Conservation (phyloP, 805 yeast genomes). For the Teunomyces pallodes region DNA sequence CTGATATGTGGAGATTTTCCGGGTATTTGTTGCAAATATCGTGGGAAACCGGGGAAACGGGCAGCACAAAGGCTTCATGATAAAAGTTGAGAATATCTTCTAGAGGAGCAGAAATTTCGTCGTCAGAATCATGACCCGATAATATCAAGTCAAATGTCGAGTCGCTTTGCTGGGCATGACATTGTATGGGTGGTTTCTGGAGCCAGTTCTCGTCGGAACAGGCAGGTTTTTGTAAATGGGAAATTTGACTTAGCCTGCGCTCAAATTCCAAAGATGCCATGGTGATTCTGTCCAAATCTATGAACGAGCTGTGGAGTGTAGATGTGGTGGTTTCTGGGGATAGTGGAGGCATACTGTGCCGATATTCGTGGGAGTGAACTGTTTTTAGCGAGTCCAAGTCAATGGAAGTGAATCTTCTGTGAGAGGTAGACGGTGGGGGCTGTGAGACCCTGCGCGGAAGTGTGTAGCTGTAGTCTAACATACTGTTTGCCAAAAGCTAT, state of each 20-base stretch:
- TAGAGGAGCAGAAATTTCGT: background rate
- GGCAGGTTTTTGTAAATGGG: background rate
- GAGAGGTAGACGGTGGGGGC: background rate
- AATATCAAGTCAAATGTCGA: background rate
- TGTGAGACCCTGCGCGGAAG: background rate
- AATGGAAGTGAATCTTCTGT: background rate
- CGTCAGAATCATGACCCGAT: background rate
- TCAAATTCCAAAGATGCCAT: constrained; percentile 5
- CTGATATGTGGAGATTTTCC: background rate
- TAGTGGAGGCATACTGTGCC: background rate
- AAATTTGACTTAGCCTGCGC: background rate
- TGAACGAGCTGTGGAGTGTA: background rate
- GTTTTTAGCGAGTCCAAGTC: background rate
- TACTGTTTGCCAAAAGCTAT: background rate
- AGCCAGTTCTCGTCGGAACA: background rate
- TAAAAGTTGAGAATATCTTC: background rate
- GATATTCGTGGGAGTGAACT: background rate
- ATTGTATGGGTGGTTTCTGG: background rate
- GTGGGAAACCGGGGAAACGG: background rate
- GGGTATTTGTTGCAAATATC: background rate
- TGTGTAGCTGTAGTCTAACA: constrained; percentile 2
- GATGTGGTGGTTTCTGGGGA: background rate
- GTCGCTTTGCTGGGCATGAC: background rate
- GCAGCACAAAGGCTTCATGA: background rate
- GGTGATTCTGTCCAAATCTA: constrained; percentile 9